Evolutionary conservation across 1,139 yeast genomes (phyloP).

Genomic region (Scheffersomyces cryptocercus): DNA sequence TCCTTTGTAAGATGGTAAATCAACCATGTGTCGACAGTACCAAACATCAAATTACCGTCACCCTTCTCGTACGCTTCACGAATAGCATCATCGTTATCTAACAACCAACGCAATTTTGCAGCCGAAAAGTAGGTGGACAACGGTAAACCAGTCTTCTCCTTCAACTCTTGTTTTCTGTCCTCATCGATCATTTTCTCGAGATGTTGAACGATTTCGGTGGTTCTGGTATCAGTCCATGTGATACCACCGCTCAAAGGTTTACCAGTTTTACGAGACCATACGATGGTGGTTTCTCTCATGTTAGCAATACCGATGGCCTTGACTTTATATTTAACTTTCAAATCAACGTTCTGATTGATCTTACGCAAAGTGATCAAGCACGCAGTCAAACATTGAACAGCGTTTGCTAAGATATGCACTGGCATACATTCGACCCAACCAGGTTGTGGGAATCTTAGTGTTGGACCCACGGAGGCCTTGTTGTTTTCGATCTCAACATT

Average conservation of each 20-base stretch:
- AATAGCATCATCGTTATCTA: constrained; percentile 76
- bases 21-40: constrained; percentile 95
- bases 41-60: constrained; percentile 77
- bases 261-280: constrained; percentile 87
- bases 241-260: constrained; percentile 83
- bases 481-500: constrained; percentile 64
- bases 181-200: constrained; percentile 59
- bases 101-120: constrained; percentile 85
- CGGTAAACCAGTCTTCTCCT: constrained; percentile 79
- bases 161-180: constrained; percentile 59
- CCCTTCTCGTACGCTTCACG: constrained; percentile 72
- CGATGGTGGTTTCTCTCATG: constrained; percentile 93
- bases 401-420: constrained; percentile 76
- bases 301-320: constrained; percentile 82
- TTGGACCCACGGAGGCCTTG: constrained; percentile 59
- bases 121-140: constrained; percentile 91
- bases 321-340: constrained; percentile 54
- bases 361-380: constrained; percentile 60
- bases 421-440: constrained; percentile 98
- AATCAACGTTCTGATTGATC: constrained; percentile 53
- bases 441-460: constrained; percentile 72
- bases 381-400: constrained; percentile 72
- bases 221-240: constrained; percentile 95
- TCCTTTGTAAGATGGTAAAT: constrained; percentile 82
- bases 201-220: constrained; percentile 69